phyloP scores from a whole-genome alignment of 2,329 filamentous ascomycete genomes.

The Botryotinia globosa region DNA sequence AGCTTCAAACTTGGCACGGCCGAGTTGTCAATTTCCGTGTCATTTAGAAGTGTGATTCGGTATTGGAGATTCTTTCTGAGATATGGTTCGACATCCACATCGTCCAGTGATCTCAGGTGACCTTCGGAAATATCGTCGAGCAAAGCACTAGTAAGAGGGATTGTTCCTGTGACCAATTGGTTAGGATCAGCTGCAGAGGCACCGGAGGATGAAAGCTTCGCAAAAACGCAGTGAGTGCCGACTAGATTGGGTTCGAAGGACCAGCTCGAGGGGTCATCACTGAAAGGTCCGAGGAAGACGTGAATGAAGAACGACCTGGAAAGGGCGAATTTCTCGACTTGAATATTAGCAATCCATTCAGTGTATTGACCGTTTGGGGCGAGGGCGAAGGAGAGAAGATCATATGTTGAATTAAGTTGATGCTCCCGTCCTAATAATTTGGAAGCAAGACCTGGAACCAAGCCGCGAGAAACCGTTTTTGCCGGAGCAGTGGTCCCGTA shows the following conservation, averaged over 20 bases:
- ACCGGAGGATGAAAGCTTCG: slow-evolving; percentile 26
- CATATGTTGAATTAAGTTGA: slow-evolving; percentile 6
- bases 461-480: background rate
- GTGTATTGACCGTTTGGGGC: slow-evolving; percentile 25
- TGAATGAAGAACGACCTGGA: slow-evolving; percentile 62
- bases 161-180: slow-evolving; percentile 41
- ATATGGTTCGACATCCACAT: slow-evolving; percentile 31
- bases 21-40: slow-evolving; percentile 25
- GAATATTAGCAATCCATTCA: slow-evolving; percentile 69
- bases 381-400: background rate
- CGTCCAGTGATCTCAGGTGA: slow-evolving; percentile 37
- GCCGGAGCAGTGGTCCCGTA: slow-evolving; percentile 35
- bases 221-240: slow-evolving; percentile 41
- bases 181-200: slow-evolving; percentile 26
- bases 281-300: slow-evolving; percentile 59
- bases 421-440: background rate
- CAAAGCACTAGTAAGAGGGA: slow-evolving; percentile 46
- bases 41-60: slow-evolving; percentile 29
- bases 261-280: slow-evolving; percentile 30
- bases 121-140: slow-evolving; percentile 34
- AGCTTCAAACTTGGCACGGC: slow-evolving; percentile 32
- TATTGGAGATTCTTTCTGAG: slow-evolving; percentile 33
- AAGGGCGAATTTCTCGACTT: slow-evolving; percentile 58
- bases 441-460: background rate
- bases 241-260: slow-evolving; percentile 34